phyloP scores from a whole-genome alignment of 768 basidiomycete species.

The Clavaria fumosa region DNA sequence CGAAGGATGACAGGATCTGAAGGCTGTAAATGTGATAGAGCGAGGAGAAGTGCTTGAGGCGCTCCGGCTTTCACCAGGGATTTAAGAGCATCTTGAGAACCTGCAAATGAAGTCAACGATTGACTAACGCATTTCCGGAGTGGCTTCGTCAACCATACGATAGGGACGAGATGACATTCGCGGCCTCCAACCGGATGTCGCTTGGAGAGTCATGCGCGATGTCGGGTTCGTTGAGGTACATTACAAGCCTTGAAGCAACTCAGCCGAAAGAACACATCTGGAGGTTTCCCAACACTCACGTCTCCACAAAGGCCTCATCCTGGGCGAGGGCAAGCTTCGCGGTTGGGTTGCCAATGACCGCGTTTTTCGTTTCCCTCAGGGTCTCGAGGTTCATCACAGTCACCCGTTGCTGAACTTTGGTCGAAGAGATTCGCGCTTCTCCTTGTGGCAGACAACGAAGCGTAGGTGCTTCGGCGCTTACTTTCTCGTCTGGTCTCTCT shows the following conservation, averaged over 20 bases:
- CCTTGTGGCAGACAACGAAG: too few relatives aligned
- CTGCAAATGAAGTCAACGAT: conserved; percentile 17
- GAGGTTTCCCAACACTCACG: conserved; percentile 23
- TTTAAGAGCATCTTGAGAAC: conserved; percentile 44
- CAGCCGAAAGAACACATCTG: neutral
- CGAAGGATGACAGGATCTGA: conserved; percentile 27
- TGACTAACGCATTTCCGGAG: neutral
- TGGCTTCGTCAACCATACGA: conserved; percentile 35
- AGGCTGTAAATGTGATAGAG: conserved; percentile 34
- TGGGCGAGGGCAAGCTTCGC: conserved; percentile 46
- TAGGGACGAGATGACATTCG: conserved; percentile 59
- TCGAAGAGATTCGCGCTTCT: too few relatives aligned
- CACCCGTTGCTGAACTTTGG: too few relatives aligned
- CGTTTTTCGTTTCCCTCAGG: conserved; percentile 53
- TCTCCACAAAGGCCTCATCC: conserved; percentile 39
- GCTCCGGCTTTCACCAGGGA: conserved; percentile 43
- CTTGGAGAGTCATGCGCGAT: conserved; percentile 24
- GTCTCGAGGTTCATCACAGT: too few relatives aligned
- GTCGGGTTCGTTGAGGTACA: conserved; percentile 35
- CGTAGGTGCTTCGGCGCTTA: too few relatives aligned
- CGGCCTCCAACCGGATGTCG: conserved; percentile 53
- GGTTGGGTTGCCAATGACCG: conserved; percentile 65
- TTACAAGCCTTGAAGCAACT: conserved; percentile 35
- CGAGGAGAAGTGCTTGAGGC: conserved; percentile 43
- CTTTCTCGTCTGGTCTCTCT: too few relatives aligned